Evolutionary conservation across 768 basidiomycete species (phyloP).

Genomic region (Guyanaporus albipodus): DNA sequence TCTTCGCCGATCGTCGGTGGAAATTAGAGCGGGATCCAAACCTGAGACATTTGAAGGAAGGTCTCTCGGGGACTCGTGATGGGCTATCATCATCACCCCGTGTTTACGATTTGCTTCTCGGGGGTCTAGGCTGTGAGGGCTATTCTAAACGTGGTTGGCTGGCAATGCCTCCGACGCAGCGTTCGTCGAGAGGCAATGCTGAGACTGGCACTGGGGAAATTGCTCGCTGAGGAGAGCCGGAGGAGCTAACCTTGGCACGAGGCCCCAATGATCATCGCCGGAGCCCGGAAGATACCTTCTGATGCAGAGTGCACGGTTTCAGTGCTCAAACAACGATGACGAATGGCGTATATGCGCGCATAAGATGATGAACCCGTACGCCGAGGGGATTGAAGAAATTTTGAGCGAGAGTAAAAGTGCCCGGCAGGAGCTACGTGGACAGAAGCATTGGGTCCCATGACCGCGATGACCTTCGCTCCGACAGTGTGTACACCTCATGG

Average conservation of each 20-base stretch:
- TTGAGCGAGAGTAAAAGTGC: background rate
- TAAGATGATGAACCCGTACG: conserved; percentile 2
- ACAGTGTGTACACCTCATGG: conserved; percentile 17
- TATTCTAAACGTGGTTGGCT: too few species aligned
- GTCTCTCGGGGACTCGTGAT: background rate
- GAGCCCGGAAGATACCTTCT: background rate
- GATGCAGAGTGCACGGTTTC: background rate
- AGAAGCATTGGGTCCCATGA: conserved; percentile 11
- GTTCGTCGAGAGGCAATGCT: too few species aligned
- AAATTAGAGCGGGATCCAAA: conserved; percentile 1
- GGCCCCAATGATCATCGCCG: background rate
- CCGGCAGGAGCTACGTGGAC: conserved; percentile 5
- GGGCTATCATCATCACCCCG: background rate
- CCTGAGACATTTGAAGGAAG: too few species aligned
- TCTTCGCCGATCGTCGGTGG: conserved; percentile 1
- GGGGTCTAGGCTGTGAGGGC: background rate
- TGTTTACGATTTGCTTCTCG: too few species aligned
- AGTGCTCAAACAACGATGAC: background rate
- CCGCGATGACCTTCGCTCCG: conserved; percentile 2
- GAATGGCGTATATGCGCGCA: conserved; percentile 10
- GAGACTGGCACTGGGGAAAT: background rate
- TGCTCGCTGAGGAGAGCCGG: background rate
- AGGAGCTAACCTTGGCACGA: background rate
- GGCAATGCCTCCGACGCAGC: too few species aligned
- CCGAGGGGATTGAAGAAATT: conserved; percentile 14